These are phyloP conservation scores for Vanderwaltozyma verrucispora DNA, from an alignment of 805 yeast genomes.

Conservation along the genomic window DNA sequence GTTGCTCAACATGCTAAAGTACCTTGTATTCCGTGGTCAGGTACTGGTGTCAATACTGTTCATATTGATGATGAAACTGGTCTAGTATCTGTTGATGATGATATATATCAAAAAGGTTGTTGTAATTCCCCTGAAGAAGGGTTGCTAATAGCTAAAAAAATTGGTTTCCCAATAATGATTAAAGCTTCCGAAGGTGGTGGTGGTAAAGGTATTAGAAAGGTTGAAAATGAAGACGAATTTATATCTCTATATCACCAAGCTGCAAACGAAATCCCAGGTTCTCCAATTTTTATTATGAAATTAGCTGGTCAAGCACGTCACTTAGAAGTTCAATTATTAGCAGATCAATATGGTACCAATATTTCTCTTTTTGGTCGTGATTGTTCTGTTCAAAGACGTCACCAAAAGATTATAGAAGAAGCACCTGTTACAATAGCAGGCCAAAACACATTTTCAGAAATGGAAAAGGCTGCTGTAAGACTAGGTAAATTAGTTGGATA, in stretches of 20 bases:
- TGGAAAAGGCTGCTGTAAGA: slow-evolving; percentile 98
- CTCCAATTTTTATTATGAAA: slow-evolving; percentile 96
- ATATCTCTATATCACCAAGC: slow-evolving; percentile 78
- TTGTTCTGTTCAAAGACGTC: slow-evolving; percentile 99
- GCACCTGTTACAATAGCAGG: slow-evolving; percentile 97
- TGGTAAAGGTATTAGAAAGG: slow-evolving; percentile 99
- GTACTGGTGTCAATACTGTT: slow-evolving; percentile 90
- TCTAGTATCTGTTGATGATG: slow-evolving; percentile 82
- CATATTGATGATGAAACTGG: slow-evolving; percentile 54
- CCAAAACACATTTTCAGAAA: slow-evolving; percentile 69
- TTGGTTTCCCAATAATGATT: slow-evolving; percentile 98
- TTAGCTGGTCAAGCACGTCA: slow-evolving; percentile 97
- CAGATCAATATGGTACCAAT: slow-evolving; percentile 97
- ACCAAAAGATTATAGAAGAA: slow-evolving; percentile 97
- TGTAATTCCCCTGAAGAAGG: slow-evolving; percentile 83
- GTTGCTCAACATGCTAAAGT: slow-evolving; percentile 98
- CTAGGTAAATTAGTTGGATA: slow-evolving; percentile 95
- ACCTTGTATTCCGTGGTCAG: slow-evolving; percentile 99
- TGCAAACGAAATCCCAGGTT: slow-evolving; percentile 95
- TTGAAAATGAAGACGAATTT: slow-evolving; percentile 74
- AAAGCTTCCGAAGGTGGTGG: slow-evolving; percentile 99
- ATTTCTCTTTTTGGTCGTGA: slow-evolving; percentile 97
- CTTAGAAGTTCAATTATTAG: slow-evolving; percentile 93
- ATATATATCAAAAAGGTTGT: slow-evolving; percentile 80
- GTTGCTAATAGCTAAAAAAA: slow-evolving; percentile 65